Percentiles rank a stretch among this genome's conserved stretches.
Evolutionary conservation across 2,329 filamentous ascomycete species (phyloP).

Genomic region (Apiospora malaysiana): DNA sequence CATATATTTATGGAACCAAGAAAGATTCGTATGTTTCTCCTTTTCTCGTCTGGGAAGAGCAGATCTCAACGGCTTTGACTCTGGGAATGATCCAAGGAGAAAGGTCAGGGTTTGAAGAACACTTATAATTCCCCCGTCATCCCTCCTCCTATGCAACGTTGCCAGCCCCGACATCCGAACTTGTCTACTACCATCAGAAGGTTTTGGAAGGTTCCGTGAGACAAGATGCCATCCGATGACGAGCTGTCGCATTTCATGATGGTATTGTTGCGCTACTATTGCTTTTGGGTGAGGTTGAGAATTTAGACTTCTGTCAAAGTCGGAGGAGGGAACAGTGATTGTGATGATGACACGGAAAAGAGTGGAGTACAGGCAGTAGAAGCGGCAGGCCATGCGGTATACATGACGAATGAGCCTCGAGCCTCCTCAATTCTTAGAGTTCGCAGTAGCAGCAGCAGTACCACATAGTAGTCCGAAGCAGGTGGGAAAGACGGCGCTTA

Average conservation of each 20-base stretch:
- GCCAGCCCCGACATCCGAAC: not conserved
- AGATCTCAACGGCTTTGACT: not conserved
- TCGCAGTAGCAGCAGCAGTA: not conserved
- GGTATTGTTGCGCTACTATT: not conserved
- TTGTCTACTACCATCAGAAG: not conserved
- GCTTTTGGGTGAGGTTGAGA: not conserved
- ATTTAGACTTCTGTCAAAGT: slow-evolving; percentile 2
- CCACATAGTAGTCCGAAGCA: not conserved
- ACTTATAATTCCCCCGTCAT: not conserved
- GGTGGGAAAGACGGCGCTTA: not conserved
- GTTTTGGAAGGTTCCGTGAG: not conserved
- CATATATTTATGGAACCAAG: not conserved
- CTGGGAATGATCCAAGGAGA: not conserved
- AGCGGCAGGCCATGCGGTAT: slow-evolving; percentile 2
- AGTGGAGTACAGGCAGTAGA: not conserved
- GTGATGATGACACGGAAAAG: slow-evolving; percentile 6
- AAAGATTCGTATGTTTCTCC: not conserved
- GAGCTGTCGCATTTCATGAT: not conserved
- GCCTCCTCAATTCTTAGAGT: not conserved
- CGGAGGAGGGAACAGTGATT: not conserved
- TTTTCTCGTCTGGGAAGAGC: not conserved
- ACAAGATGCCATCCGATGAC: slow-evolving; percentile 3
- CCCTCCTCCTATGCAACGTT: not conserved
- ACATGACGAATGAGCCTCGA: not conserved
- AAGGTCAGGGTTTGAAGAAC: not conserved